Base-by-base conservation (phyloP, 140 eudicot genomes). In the Stevia rebaudiana region DNA sequence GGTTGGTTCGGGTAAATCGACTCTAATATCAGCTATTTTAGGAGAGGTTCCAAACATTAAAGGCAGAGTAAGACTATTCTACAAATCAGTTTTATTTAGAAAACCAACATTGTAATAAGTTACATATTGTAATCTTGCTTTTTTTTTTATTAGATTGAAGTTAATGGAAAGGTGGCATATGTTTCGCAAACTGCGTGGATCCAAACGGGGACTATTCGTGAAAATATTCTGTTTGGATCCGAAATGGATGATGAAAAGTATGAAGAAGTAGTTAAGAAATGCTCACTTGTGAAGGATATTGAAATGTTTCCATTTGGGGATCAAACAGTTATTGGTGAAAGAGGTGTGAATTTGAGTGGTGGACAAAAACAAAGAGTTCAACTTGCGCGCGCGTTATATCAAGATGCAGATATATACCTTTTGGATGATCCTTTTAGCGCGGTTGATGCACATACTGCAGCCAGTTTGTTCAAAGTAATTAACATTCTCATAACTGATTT, bases 121-220 rank as follows among this genome's bases (percentile, higher is more conserved):
- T 18, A 65, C 33, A 0, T 2, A 41, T 12, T 31, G 17, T 67
- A 39, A 25, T 0, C 12, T 11, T 11, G 3, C 19, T 40, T 74
- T 3, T 12, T 16, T 22, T 42, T 61, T 43, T 43, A 56, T 56
- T 70, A 87, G 92, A 78, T 84, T 73, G 70, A 74, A 72, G 84
- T 84, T 16, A 3, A 35, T 65, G 95, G 95, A 6, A 76, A 62
- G 56, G 64, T 84, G 31, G 92, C 95, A 3, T 87, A 84, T 60
- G 95, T 87, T 55, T 77, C 95, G 4, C 95, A 87, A 41, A 81
- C 82, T 4, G 88, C 95, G 8, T 87, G 95, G 95, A 87, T 87
- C 48, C 95, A 87, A 58, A 87, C 88, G n/a, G 92, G 92, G 47
- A 84, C 86, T 3, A 63, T 87, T 63, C 80, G 55, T 25, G 86